Conservation (phyloP, 352 stramenopile species). For the Pythium brassicae region DNA sequence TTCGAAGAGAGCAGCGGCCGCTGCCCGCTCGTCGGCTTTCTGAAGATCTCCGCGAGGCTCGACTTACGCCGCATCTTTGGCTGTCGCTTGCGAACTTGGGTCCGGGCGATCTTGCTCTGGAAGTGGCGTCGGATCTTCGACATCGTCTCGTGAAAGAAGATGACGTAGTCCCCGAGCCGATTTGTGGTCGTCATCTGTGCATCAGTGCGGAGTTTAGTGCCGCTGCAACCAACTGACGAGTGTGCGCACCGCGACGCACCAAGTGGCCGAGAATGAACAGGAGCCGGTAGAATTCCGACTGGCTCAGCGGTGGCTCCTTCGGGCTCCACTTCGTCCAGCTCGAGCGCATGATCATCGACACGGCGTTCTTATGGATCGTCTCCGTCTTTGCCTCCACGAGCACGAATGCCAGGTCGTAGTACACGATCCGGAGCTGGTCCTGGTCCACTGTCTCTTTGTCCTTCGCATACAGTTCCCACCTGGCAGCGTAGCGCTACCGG, state of each 20-base stretch:
- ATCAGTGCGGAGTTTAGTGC: neutral
- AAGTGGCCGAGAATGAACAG: slow-evolving; percentile 74
- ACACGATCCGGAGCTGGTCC: slow-evolving; percentile 62
- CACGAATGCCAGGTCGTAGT: slow-evolving; percentile 69
- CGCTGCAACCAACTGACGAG: neutral
- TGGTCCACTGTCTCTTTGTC: slow-evolving; percentile 39
- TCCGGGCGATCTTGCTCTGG: slow-evolving; percentile 34
- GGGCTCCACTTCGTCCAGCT: slow-evolving; percentile 67
- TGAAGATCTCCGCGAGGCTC: slow-evolving; percentile 25
- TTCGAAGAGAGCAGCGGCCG: slow-evolving; percentile 6
- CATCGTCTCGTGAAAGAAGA: slow-evolving; percentile 73
- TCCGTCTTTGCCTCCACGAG: slow-evolving; percentile 75
- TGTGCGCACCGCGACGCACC: slow-evolving; percentile 21
- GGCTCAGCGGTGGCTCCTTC: slow-evolving; percentile 48
- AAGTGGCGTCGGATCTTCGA: slow-evolving; percentile 42
- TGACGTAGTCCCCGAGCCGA: slow-evolving; percentile 60
- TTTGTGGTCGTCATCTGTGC: slow-evolving; percentile 69
- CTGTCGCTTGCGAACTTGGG: slow-evolving; percentile 18
- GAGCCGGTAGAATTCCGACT: slow-evolving; percentile 54
- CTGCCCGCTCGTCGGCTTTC: neutral
- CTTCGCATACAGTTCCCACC: slow-evolving; percentile 49
- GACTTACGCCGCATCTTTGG: slow-evolving; percentile 27
- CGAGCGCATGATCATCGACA: slow-evolving; percentile 68
- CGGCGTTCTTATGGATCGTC: slow-evolving; percentile 73
- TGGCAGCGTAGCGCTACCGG: slow-evolving; percentile 2